Evolutionary conservation across 2,329 filamentous ascomycete species (phyloP).

Genomic region (Epicoccum nigrum): DNA sequence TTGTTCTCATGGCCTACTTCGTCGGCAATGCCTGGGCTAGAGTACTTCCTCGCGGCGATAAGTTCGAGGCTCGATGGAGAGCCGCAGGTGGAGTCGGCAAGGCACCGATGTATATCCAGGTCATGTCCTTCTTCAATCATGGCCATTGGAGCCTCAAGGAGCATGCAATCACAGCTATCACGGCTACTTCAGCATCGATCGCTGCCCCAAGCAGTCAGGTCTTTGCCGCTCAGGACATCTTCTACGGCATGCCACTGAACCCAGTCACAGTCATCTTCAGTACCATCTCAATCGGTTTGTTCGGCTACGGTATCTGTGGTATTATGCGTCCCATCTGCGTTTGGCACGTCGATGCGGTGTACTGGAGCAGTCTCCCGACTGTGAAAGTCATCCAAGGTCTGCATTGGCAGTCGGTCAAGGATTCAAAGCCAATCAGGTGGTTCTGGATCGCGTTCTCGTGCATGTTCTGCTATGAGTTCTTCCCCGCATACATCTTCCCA

Average conservation of each 20-base stretch:
- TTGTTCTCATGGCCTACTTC: constrained; percentile 24
- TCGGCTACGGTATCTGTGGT: constrained; percentile 23
- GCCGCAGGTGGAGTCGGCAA: constrained; percentile 18
- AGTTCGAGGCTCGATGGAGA: constrained; percentile 23
- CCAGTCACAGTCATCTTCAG: constrained; percentile 22
- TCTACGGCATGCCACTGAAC: constrained; percentile 18
- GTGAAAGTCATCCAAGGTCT: constrained; percentile 25
- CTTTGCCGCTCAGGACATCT: constrained; percentile 22
- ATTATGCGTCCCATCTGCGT: constrained; percentile 23
- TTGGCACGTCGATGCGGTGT: constrained; percentile 25
- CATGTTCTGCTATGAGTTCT: constrained; percentile 25
- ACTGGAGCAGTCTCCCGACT: constrained; percentile 24
- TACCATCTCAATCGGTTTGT: constrained; percentile 23
- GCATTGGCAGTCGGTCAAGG: constrained; percentile 22
- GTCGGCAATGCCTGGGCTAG: constrained; percentile 21
- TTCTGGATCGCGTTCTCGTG: constrained; percentile 25
- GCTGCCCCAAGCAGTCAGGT: constrained; percentile 23
- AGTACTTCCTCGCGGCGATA: constrained; percentile 20
- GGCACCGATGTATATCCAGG: constrained; percentile 14
- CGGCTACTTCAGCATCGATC: constrained; percentile 23
- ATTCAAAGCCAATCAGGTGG: constrained; percentile 23
- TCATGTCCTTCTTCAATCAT: constrained; percentile 24
- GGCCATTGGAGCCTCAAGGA: constrained; percentile 23
- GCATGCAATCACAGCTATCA: constrained; percentile 22
- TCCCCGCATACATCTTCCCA: constrained; percentile 26